phyloP scores from a whole-genome alignment of 2,329 filamentous ascomycete genomes.

The Zasmidium citrigriseum region DNA sequence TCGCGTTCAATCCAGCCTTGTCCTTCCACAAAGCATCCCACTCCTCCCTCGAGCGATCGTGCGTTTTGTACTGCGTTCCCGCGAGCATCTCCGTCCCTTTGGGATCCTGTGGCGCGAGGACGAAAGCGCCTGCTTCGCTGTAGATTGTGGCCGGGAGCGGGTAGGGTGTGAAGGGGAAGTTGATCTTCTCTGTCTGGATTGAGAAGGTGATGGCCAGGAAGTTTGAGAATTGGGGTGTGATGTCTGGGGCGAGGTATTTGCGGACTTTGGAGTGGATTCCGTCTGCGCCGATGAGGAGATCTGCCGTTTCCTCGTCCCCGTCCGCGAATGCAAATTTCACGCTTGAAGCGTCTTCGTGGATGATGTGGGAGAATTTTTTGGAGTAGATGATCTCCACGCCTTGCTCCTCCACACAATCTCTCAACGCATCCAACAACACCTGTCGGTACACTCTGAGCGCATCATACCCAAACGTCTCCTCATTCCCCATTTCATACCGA shows the following conservation, averaged over 20 bases:
- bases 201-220: slow-evolving; percentile 1
- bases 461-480: slow-evolving; percentile 49
- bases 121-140: slow-evolving; percentile 34
- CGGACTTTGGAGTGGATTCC: slow-evolving; percentile 36
- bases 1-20: slow-evolving; percentile 14
- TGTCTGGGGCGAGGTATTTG: slow-evolving; percentile 32
- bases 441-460: slow-evolving; percentile 49
- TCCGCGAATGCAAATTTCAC: slow-evolving; percentile 36
- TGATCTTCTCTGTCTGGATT: neutral
- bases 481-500: slow-evolving; percentile 32
- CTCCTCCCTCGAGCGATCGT: slow-evolving; percentile 32
- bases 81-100: slow-evolving; percentile 38
- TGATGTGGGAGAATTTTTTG: slow-evolving; percentile 49
- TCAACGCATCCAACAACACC: slow-evolving; percentile 51
- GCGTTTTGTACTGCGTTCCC: slow-evolving; percentile 34
- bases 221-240: neutral
- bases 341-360: slow-evolving; percentile 34
- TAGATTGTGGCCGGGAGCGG: slow-evolving; percentile 30
- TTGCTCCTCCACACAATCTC: slow-evolving; percentile 26
- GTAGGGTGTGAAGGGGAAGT: slow-evolving; percentile 15
- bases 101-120: slow-evolving; percentile 38
- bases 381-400: slow-evolving; percentile 42
- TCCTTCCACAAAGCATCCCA: slow-evolving; percentile 36
- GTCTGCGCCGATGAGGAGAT: slow-evolving; percentile 36
- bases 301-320: slow-evolving; percentile 26